Evolutionary conservation across 768 basidiomycete genomes (phyloP).

Genomic region (Termitomyces sp.): DNA sequence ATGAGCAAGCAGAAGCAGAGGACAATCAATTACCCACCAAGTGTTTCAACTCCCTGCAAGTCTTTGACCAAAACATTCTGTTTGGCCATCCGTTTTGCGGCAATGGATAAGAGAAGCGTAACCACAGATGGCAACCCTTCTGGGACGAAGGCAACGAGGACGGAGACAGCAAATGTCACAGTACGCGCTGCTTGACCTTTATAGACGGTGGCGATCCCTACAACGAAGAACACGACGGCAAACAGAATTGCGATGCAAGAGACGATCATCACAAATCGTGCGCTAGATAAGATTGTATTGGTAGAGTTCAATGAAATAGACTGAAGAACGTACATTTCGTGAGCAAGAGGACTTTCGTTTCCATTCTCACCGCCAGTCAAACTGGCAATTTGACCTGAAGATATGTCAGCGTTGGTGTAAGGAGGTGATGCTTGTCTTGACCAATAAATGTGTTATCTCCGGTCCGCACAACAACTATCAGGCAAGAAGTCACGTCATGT

Average conservation of each 20-base stretch:
- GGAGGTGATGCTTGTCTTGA: slow-evolving; percentile 13
- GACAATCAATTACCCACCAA: slow-evolving; percentile 36
- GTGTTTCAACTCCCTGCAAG: slow-evolving; percentile 66
- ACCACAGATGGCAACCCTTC: slow-evolving; percentile 66
- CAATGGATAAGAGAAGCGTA: slow-evolving; percentile 60
- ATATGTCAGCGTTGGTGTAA: background rate
- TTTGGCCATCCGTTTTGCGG: slow-evolving; percentile 65
- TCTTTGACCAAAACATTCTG: slow-evolving; percentile 72
- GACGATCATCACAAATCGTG: slow-evolving; percentile 55
- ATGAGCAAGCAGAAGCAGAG: slow-evolving; percentile 28
- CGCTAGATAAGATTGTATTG: slow-evolving; percentile 26
- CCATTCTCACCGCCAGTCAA: slow-evolving; percentile 60
- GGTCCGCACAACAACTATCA: slow-evolving; percentile 57
- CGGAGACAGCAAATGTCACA: slow-evolving; percentile 56
- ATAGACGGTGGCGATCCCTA: slow-evolving; percentile 62
- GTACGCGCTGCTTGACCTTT: slow-evolving; percentile 54
- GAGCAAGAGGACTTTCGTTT: slow-evolving; percentile 58
- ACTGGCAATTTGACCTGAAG: slow-evolving; percentile 59
- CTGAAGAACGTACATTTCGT: slow-evolving; percentile 47
- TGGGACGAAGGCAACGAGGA: slow-evolving; percentile 56
- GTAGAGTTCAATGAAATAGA: slow-evolving; percentile 36
- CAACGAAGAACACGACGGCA: slow-evolving; percentile 58
- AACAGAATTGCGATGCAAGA: slow-evolving; percentile 57
- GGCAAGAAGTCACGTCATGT: background rate
- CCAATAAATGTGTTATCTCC: slow-evolving; percentile 65